Conservation (phyloP, 306 rosid species). For the Vachellia collinsii region DNA sequence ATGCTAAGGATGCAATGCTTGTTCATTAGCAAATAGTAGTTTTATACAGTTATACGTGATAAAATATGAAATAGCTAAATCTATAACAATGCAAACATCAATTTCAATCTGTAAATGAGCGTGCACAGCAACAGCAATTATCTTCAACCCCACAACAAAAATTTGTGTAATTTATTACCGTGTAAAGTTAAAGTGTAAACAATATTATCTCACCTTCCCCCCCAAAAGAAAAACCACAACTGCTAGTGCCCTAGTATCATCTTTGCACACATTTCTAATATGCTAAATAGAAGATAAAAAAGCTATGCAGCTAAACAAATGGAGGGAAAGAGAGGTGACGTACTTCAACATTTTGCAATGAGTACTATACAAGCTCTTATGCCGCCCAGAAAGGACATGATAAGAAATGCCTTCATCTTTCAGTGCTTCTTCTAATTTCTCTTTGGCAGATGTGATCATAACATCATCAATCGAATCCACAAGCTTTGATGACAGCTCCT, state of each 20-base stretch:
- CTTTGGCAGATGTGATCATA: conserved; percentile 70
- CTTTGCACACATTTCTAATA: not conserved
- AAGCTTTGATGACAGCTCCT: conserved; percentile 79
- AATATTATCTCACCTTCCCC: not conserved
- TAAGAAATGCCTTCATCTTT: conserved; percentile 74
- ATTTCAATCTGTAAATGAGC: not conserved
- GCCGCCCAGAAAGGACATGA: conserved; percentile 83
- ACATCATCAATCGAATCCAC: conserved; percentile 77
- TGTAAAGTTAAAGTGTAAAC: not conserved
- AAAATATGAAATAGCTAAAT: conserved; percentile 6
- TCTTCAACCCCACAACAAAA: not conserved
- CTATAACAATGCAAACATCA: not conserved
- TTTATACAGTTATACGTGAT: not conserved
- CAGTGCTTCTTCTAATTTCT: conserved; percentile 66
- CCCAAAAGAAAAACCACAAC: not conserved
- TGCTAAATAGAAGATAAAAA: conserved; percentile 10
- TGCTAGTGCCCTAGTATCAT: not conserved
- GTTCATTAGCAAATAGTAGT: not conserved
- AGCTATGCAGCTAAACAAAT: conserved; percentile 9
- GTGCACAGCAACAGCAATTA: conserved; percentile 5
- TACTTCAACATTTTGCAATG: conserved; percentile 92
- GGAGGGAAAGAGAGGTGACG: conserved; percentile 32
- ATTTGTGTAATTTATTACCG: not conserved
- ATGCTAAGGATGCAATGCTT: not conserved
- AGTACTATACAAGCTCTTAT: conserved; percentile 89